A percentile compares a stretch with the other conserved stretches of the same genome.
These are phyloP conservation scores for Silene vulgaris DNA, from an alignment of 179 eudicot species.

Conservation along the genomic window DNA sequence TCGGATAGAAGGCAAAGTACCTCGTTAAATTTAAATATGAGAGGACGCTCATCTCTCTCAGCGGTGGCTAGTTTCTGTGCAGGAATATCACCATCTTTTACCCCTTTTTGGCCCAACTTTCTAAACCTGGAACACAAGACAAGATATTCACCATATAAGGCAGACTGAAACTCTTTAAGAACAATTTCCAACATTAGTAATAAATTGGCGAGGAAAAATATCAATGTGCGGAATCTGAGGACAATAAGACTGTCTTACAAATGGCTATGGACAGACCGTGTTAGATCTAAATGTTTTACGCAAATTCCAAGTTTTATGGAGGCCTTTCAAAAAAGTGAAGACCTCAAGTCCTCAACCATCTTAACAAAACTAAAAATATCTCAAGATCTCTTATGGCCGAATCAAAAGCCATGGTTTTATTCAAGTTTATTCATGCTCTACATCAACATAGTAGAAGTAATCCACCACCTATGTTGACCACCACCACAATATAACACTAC, in stretches of 20 bases:
- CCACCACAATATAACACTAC: background rate
- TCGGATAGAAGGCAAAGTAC: slow-evolving; percentile 33
- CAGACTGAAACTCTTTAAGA: background rate
- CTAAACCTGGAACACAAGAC: slow-evolving; percentile 51
- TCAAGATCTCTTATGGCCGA: background rate
- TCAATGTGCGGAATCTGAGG: background rate
- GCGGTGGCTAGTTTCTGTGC: slow-evolving; percentile 36
- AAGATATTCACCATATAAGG: slow-evolving; percentile 7
- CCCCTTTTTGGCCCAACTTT: slow-evolving; percentile 39
- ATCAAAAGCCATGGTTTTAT: background rate
- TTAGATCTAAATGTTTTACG: background rate
- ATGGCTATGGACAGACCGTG: slow-evolving; percentile 10
- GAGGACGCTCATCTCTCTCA: slow-evolving; percentile 69
- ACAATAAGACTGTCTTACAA: background rate
- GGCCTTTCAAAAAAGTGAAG: background rate
- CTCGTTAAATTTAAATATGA: slow-evolving; percentile 89
- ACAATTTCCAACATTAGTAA: background rate
- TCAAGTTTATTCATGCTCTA: background rate
- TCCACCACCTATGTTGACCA: too few relatives aligned
- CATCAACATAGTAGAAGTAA: too few relatives aligned
- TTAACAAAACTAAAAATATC: slow-evolving; percentile 3
- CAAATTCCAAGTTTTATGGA: background rate
- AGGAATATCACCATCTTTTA: slow-evolving; percentile 32
- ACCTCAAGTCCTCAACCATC: slow-evolving; percentile 8
- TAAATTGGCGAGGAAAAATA: background rate